Conservation (phyloP, 805 yeast species). For the Wickerhamiella shivajii region DNA sequence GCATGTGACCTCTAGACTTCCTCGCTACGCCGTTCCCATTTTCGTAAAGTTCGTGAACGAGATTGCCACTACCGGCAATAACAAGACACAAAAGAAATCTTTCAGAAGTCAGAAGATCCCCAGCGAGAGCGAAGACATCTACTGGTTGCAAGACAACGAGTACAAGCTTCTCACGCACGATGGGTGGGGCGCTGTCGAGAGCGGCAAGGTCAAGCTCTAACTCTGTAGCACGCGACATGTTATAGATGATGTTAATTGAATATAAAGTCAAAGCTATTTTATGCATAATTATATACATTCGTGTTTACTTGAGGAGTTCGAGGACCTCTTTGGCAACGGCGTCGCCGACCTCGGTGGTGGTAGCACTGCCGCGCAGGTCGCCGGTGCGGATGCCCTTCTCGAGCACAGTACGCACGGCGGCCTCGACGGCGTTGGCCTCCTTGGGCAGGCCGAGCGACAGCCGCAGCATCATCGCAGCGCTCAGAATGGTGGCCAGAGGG, state of each 20-base stretch:
- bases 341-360: conserved; percentile 87
- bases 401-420: conserved; percentile 70
- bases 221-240: neutral
- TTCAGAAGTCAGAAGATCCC: conserved; percentile 27
- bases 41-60: conserved; percentile 53
- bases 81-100: conserved; percentile 68
- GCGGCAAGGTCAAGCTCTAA: conserved; percentile 21
- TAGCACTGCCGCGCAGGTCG: conserved; percentile 71
- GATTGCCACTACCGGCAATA: conserved; percentile 62
- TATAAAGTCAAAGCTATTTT: neutral
- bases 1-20: conserved; percentile 35
- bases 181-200: conserved; percentile 35
- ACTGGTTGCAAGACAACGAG: conserved; percentile 45
- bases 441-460: conserved; percentile 68
- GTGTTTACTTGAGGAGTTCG: conserved; percentile 28
- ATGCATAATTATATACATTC: neutral
- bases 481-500: conserved; percentile 88
- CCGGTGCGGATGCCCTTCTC: conserved; percentile 82
- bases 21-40: conserved; percentile 75
- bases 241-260: neutral
- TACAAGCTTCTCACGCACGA: conserved; percentile 44
- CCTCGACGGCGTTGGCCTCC: conserved; percentile 80
- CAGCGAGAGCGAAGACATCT: conserved; percentile 37
- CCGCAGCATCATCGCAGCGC: conserved; percentile 95
- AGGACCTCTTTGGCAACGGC: conserved; percentile 69